phyloP scores from a whole-genome alignment of 1,139 yeast genomes.

The Candida neerlandica region DNA sequence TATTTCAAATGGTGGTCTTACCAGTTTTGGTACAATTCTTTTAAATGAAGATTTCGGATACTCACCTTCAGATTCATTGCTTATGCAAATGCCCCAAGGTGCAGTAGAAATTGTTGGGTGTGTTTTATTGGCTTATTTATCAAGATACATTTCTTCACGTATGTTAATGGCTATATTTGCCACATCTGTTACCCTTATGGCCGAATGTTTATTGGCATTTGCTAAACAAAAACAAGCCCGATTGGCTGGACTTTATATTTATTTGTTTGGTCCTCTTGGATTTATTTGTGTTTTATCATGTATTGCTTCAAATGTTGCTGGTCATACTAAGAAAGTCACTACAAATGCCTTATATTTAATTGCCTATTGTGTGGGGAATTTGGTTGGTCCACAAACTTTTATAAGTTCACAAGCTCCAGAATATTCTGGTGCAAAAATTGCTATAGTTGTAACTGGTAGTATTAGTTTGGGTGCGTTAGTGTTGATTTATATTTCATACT shows the following conservation, averaged over 20 bases:
- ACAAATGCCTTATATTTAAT: constrained; percentile 61
- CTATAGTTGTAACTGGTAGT: constrained; percentile 36
- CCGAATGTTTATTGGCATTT: constrained; percentile 53
- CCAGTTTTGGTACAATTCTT: constrained; percentile 48
- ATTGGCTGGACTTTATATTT: constrained; percentile 44
- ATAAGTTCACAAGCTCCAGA: constrained; percentile 53
- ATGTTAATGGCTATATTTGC: constrained; percentile 47
- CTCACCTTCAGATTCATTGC: constrained; percentile 26
- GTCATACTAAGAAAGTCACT: constrained; percentile 67
- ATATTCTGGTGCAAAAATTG: constrained; percentile 48
- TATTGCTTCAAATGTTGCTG: constrained; percentile 64
- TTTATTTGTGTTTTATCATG: constrained; percentile 51
- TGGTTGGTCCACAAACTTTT: constrained; percentile 74
- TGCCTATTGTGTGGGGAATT: constrained; percentile 68
- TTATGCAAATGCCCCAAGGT: constrained; percentile 40
- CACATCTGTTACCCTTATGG: constrained; percentile 36
- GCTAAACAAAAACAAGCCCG: constrained; percentile 35
- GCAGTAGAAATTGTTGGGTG: constrained; percentile 48
- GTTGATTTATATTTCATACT: constrained; percentile 32
- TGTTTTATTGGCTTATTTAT: constrained; percentile 30
- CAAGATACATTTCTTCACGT: constrained; percentile 35
- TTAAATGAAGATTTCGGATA: constrained; percentile 49
- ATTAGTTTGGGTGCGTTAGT: constrained; percentile 25
- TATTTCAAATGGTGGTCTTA: constrained; percentile 43
- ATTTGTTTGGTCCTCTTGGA: constrained; percentile 36